Percentiles rank a stretch among this genome's conserved stretches.
phyloP scores from a whole-genome alignment of 2,329 filamentous ascomycete species.

The Calonectria honghensis region DNA sequence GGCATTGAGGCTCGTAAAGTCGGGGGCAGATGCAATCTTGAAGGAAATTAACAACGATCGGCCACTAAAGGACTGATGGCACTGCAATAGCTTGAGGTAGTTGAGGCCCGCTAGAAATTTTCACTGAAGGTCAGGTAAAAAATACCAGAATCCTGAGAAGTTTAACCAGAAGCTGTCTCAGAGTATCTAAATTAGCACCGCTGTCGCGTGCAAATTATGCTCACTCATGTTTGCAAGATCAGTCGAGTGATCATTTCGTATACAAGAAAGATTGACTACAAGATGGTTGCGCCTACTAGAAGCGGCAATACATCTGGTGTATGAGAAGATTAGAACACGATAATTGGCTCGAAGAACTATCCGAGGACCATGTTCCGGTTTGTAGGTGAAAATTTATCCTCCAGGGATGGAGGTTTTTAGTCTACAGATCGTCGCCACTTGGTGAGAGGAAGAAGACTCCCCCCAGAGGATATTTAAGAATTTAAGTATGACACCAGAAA shows the following conservation, averaged over 20 bases:
- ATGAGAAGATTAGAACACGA: no score
- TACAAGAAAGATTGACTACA: no score
- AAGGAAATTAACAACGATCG: slow-evolving; percentile 9
- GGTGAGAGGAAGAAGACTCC: no score
- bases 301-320: no score
- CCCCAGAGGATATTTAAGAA: no score
- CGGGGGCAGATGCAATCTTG: background rate
- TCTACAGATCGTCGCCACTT: no score
- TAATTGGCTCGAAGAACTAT: no score
- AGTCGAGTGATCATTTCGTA: background rate
- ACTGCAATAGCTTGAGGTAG: background rate
- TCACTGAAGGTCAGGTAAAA: background rate
- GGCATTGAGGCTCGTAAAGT: background rate
- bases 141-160: background rate
- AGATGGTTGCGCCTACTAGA: no score
- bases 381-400: no score
- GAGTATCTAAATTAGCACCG: background rate
- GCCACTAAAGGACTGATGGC: background rate
- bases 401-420: no score
- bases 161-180: background rate
- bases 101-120: background rate
- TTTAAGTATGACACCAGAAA: no score
- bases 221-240: background rate
- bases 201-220: background rate
- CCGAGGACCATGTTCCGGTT: no score